Conservation (phyloP, 148 eudicot species). For the Fagopyrum tataricum region DNA sequence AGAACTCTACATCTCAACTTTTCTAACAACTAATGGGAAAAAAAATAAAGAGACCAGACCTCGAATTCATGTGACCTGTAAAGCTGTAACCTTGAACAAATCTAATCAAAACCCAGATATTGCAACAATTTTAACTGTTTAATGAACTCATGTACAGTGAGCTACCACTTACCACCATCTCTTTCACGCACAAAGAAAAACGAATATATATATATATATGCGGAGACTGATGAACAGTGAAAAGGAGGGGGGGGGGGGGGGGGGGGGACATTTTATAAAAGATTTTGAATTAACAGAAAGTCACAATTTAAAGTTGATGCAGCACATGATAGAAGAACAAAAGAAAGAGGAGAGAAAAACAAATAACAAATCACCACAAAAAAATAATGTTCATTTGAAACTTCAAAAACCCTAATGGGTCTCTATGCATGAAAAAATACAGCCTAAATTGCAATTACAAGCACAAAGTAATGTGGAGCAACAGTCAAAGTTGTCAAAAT, state of each 20-base stretch:
- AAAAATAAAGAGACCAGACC: not conserved
- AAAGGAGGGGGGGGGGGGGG: no score
- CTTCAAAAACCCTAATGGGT: conserved; percentile 4
- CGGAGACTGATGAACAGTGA: not conserved
- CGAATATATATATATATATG: not conserved
- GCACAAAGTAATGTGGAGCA: not conserved
- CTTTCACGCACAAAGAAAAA: not conserved
- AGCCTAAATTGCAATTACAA: not conserved
- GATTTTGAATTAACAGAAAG: not conserved
- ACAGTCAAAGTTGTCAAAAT: not conserved
- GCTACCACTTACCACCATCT: conserved; percentile 10
- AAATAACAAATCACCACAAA: conserved; percentile 1
- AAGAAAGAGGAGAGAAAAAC: not conserved
- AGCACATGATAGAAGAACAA: not conserved
- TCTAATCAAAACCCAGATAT: not conserved
- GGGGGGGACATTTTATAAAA: no score
- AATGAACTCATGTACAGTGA: not conserved
- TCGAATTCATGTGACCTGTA: not conserved
- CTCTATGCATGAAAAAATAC: not conserved
- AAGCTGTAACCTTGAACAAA: not conserved
- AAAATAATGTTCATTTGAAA: not conserved
- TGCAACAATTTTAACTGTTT: not conserved
- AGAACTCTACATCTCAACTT: conserved; percentile 3
- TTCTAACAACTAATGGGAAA: not conserved
- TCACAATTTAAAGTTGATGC: not conserved